Conservation (phyloP, 495 filamentous ascomycete genomes). For the Staphylotrichum longicolle region DNA sequence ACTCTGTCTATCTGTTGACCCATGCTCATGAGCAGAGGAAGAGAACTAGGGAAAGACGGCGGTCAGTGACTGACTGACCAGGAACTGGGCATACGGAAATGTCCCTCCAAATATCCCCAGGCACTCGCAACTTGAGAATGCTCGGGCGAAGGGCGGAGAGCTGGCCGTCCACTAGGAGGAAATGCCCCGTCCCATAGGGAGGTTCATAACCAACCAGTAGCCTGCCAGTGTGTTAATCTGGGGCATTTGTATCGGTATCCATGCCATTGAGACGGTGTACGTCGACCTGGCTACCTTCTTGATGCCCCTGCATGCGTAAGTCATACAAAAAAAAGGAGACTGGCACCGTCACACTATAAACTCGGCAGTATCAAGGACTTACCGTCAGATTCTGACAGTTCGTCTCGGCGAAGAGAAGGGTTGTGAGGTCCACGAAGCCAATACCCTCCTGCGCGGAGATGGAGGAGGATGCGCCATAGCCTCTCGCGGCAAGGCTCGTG, state of each 20-base stretch:
- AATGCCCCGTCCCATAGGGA: slow-evolving; percentile 33
- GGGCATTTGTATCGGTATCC: slow-evolving; percentile 93
- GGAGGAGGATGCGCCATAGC: slow-evolving; percentile 70
- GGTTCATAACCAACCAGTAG: slow-evolving; percentile 26
- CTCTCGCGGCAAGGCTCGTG: slow-evolving; percentile 55
- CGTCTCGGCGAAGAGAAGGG: slow-evolving; percentile 62
- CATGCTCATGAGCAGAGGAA: slow-evolving; percentile 23
- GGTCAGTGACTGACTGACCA: slow-evolving; percentile 34
- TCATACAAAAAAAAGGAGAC: slow-evolving; percentile 19
- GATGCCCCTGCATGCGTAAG: slow-evolving; percentile 53
- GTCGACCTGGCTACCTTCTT: slow-evolving; percentile 80
- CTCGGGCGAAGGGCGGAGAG: slow-evolving; percentile 52
- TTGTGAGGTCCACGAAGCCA: slow-evolving; percentile 78
- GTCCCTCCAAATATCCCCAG: slow-evolving; percentile 60
- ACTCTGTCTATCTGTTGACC: slow-evolving; percentile 20
- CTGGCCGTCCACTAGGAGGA: slow-evolving; percentile 30
- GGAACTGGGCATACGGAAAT: slow-evolving; percentile 35
- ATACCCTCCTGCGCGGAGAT: slow-evolving; percentile 61
- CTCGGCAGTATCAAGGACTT: slow-evolving; percentile 34
- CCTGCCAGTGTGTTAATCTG: slow-evolving; percentile 52
- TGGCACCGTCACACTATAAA: not conserved
- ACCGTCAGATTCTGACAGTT: slow-evolving; percentile 68
- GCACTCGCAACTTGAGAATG: slow-evolving; percentile 49
- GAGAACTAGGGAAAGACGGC: slow-evolving; percentile 23
- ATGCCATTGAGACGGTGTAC: slow-evolving; percentile 54